phyloP scores from a whole-genome alignment of 192 early-diverging fungal genomes.

The Rhizoclosmatium sp. region DNA sequence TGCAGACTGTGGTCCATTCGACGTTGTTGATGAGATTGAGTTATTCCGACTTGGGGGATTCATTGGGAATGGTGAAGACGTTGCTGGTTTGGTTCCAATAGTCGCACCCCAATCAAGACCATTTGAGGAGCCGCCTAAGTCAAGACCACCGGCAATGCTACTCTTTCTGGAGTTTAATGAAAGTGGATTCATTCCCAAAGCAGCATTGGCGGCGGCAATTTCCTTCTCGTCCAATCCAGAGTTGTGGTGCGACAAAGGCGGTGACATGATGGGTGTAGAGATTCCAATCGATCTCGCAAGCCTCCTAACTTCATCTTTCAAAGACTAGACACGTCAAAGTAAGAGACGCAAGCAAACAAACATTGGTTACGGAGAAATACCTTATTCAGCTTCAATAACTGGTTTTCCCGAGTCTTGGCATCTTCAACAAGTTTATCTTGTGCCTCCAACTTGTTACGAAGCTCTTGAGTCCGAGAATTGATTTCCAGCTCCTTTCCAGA shows the following conservation, averaged over 20 bases:
- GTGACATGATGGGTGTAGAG: conserved; percentile 38
- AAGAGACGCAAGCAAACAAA: neutral
- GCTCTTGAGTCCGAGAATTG: conserved; percentile 1
- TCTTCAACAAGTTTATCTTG: conserved; percentile 72
- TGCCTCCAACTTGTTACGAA: conserved; percentile 39
- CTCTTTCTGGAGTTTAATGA: neutral
- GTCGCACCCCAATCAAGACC: conserved; percentile 2
- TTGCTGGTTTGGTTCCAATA: neutral
- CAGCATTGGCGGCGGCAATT: conserved; percentile 28
- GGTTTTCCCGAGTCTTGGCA: conserved; percentile 68
- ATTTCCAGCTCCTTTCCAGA: conserved; percentile 25
- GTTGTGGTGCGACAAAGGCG: conserved; percentile 36
- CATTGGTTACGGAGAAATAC: conserved; percentile 44
- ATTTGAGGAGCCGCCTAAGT: conserved; percentile 21
- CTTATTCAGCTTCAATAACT: conserved; percentile 77
- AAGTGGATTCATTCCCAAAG: neutral
- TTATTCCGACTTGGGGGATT: neutral
- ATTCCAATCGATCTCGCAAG: conserved; percentile 55
- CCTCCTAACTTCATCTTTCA: conserved; percentile 83
- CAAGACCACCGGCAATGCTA: conserved; percentile 8
- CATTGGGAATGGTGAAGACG: neutral
- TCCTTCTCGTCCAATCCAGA: conserved; percentile 35
- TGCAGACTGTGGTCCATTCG: neutral
- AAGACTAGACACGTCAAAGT: conserved; percentile 54
- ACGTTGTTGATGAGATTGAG: conserved; percentile 15